These are phyloP conservation scores for Gilbertella persicaria DNA, from an alignment of 371 early-diverging fungal genomes.

Conservation along the genomic window DNA sequence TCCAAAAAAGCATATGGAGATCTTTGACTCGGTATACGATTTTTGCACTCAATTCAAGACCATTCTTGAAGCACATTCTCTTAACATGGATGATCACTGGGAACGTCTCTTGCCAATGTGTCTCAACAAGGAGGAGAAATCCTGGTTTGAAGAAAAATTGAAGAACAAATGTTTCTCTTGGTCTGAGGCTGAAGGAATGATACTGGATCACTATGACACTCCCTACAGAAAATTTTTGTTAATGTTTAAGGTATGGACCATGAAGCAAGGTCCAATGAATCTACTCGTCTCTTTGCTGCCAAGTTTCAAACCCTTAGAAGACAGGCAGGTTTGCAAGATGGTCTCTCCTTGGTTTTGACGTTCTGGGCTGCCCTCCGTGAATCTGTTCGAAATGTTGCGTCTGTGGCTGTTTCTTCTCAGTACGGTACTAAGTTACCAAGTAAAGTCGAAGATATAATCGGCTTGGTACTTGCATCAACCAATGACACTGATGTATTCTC, in stretches of 20 bases:
- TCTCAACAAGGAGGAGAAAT: neutral
- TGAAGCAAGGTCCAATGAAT: neutral
- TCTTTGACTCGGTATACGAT: too few relatives aligned
- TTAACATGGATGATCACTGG: too few relatives aligned
- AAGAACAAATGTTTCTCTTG: neutral
- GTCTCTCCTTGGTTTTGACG: neutral
- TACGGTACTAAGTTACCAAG: neutral
- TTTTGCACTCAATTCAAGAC: too few relatives aligned
- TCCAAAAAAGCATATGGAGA: too few relatives aligned
- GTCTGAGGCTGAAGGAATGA: neutral
- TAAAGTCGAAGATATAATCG: neutral
- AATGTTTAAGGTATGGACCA: neutral
- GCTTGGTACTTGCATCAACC: neutral
- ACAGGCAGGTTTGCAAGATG: conserved; percentile 1
- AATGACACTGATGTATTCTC: neutral
- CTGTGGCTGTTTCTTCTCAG: neutral
- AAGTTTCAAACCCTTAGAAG: neutral
- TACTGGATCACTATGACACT: conserved; percentile 4
- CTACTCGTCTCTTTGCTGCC: neutral
- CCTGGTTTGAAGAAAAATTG: conserved; percentile 7
- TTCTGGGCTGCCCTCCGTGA: too few relatives aligned
- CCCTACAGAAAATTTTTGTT: conserved; percentile 4
- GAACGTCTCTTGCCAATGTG: conserved; percentile 7
- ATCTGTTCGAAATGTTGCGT: neutral
- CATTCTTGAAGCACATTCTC: too few relatives aligned